Base-by-base conservation (phyloP, 805 yeast species). In the Yarrowia phangngaensis region DNA sequence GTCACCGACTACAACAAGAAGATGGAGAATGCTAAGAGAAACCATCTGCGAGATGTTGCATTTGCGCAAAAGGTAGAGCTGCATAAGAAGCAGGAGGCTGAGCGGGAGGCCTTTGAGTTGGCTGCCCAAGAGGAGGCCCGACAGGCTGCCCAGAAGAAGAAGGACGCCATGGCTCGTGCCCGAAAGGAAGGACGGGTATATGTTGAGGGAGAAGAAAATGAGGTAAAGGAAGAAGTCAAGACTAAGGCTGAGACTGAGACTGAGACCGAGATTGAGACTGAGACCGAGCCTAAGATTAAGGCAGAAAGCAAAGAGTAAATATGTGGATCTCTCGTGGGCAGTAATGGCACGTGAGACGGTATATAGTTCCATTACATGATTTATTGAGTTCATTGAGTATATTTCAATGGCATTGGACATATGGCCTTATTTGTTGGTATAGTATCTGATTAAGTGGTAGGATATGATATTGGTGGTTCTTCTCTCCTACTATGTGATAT, bases 281-380 rank as follows among this genome's bases (percentile, higher is more conserved):
- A 38, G 32, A n/a, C 14, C 24, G 14, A 38, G 45, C 12, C n/a
- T 19, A 24, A 38, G 45, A 26, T 24, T 20, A 38, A 38, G 45
- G 27, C 23, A 31, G 23, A 38, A 24, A 22, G 9, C 24, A 38
- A 36, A 16, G 43, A 26, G 45, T 38, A 38, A 19, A 38, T 38
- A 38, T 35, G 43, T 24, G 32, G 45, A 38, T 27, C 32, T 38
- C 32, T 24, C 45, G 45, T 38, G 45, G 9, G 19, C 31, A 38
- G 45, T 38, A 38, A 38, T 38, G 45, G 45, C 45, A 38, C 45
- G 45, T n/a, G 45, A 38, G 45, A 26, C 45, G 32, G 45, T 38
- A 38, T 38, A 38, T 38, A 38, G 45, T 38, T 38, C 45, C 45
- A 38, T 38, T 38, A 38, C 45, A 38, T 38, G 45, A 38, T 38